phyloP scores from a whole-genome alignment of 768 basidiomycete species.

The Thelephora ganbajun region DNA sequence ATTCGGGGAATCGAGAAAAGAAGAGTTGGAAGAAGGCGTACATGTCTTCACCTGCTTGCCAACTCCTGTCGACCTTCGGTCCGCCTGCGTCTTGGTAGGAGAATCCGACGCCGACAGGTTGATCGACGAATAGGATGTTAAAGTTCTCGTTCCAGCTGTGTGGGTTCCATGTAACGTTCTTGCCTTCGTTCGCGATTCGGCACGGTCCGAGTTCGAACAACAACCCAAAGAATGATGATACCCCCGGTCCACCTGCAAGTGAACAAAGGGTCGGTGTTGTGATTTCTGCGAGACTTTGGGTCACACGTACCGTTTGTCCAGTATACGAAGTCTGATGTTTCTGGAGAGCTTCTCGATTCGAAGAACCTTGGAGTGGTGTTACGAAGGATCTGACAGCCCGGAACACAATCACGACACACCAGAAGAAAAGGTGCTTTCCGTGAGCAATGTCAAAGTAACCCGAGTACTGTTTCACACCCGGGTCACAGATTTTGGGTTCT shows the following conservation, averaged over 20 bases:
- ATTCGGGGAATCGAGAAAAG: conserved; percentile 60
- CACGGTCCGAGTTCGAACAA: conserved; percentile 93
- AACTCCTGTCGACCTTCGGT: conserved; percentile 63
- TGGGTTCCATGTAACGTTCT: conserved; percentile 57
- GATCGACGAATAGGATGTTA: conserved; percentile 63
- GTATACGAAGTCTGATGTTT: conserved; percentile 18
- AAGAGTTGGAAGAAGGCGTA: conserved; percentile 65
- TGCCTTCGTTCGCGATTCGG: conserved; percentile 50
- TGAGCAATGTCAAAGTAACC: conserved; percentile 45
- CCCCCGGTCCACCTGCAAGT: conserved; percentile 63
- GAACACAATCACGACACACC: conserved; percentile 17
- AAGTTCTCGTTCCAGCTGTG: conserved; percentile 78
- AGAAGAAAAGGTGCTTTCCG: conserved; percentile 42
- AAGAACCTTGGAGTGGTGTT: conserved; percentile 52
- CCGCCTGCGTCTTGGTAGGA: conserved; percentile 68
- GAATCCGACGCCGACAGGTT: conserved; percentile 84
- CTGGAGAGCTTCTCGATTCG: conserved; percentile 63
- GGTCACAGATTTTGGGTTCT: conserved; percentile 34
- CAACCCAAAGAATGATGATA: conserved; percentile 47
- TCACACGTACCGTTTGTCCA: conserved; percentile 12
- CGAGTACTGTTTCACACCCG: conserved; percentile 34
- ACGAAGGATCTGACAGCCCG: background rate
- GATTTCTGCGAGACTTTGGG: conserved; percentile 8
- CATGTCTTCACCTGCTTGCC: conserved; percentile 83
- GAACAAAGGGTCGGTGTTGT: conserved; percentile 73